A percentile compares a stretch with the other conserved stretches of the same genome.
These are phyloP conservation scores for Conidiobolus incongruus DNA, from an alignment of 371 early-diverging fungal species.

Conservation along the genomic window DNA sequence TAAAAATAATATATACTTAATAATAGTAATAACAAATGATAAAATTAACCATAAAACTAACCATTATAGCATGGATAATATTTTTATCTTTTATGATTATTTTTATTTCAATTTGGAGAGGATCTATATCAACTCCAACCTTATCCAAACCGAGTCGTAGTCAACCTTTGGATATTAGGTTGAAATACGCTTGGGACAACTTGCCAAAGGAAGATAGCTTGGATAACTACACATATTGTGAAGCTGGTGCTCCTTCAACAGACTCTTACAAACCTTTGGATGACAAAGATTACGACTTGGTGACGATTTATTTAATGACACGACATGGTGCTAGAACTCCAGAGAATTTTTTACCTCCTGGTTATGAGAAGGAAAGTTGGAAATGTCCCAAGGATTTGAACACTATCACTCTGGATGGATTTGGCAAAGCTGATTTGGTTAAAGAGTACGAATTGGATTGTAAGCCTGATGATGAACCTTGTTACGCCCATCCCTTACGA, in stretches of 20 bases:
- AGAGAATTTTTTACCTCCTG: neutral
- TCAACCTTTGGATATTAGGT: too few relatives aligned
- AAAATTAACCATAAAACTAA: too few relatives aligned
- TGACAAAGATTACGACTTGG: neutral
- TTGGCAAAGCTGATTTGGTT: slow-evolving; percentile 3
- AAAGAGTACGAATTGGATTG: neutral
- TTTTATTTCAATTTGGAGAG: too few relatives aligned
- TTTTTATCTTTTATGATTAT: too few relatives aligned
- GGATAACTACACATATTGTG: neutral
- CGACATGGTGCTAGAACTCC: slow-evolving; percentile 8
- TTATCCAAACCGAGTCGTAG: too few relatives aligned
- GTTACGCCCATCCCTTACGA: neutral
- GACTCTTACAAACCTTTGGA: neutral
- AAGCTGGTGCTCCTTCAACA: slow-evolving; percentile 2
- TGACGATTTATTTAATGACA: neutral
- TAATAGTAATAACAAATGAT: too few relatives aligned
- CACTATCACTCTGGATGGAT: neutral
- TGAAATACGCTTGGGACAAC: too few relatives aligned
- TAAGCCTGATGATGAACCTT: neutral
- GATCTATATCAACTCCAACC: too few relatives aligned
- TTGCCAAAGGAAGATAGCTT: neutral
- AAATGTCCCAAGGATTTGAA: neutral
- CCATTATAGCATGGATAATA: too few relatives aligned
- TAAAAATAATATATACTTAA: too few relatives aligned
- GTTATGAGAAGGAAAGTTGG: neutral